Evolutionary conservation across 1,284 basidiomycete genomes (phyloP), one percentile per base, ranked within the genome.

Genomic region (Hymenochaete sp.): DNA sequence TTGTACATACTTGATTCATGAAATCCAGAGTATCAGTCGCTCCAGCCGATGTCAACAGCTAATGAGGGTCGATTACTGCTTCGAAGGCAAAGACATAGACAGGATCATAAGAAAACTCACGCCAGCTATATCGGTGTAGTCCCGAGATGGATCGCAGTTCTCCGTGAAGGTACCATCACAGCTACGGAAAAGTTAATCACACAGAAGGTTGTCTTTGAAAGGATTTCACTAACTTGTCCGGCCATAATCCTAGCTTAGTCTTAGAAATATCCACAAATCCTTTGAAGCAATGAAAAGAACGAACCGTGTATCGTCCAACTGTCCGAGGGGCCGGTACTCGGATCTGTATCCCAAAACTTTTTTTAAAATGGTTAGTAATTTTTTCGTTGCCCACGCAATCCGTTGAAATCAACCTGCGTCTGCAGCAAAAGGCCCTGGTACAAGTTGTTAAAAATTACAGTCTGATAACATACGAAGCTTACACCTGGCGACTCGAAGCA

Each of bases 241-340:
- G 77, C 82, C 82, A 84, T 37, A 84, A 64, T 42, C 80, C 79
- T 81, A 3, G 19, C 16, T 32, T 18, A n/a, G n/a, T 29, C 32
- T 19, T 24, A 5, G 21, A n/a, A 8, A n/a, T 35, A 5, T 35
- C 14, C 13, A 31, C 32, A n/a, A 6, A 16, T 8, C 4, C 21
- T 16, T 5, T 35, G 13, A 35, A 35, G 6, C 5, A 35, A 35
- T 6, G 14, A 4, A n/a, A n/a, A n/a, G 24, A 3, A 52, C 70
- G 38, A 50, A 77, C 82, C 82, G 45, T 85, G 82, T 52, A 86
- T 82, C 0, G 82, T 83, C 82, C 84, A 87, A 53, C 76, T 81
- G 56, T 81, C 55, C 7, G 55, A 57, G 14, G 85, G 82, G 2
- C 82, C 81, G 21, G 76, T 78, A 1, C 73, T 62, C 0, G 84